These are phyloP conservation scores for Boletus pseudo-olivaceus DNA, from an alignment of 768 basidiomycete genomes.

Conservation along the genomic window DNA sequence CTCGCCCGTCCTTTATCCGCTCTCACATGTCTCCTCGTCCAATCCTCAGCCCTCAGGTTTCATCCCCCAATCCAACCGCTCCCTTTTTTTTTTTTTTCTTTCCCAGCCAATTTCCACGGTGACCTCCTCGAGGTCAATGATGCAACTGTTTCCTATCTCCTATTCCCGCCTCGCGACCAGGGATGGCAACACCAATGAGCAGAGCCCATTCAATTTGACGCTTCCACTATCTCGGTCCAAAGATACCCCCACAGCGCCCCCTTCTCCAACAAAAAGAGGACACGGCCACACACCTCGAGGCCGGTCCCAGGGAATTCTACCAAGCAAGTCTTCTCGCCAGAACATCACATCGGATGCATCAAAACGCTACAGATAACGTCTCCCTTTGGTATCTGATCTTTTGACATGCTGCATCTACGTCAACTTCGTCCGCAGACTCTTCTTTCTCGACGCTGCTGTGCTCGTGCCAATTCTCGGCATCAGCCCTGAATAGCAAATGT, in stretches of 20 bases:
- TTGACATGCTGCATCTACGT: neutral
- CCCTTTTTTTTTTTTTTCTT: no score
- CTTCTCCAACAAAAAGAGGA: neutral
- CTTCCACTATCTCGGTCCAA: constrained; percentile 2
- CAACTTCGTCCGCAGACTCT: neutral
- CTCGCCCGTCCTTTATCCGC: neutral
- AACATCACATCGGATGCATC: neutral
- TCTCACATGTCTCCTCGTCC: no score
- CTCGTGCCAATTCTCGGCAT: neutral
- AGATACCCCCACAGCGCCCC: neutral
- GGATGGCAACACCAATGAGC: constrained; percentile 9
- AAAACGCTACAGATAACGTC: neutral
- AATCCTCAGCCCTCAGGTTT: neutral
- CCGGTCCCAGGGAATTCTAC: neutral
- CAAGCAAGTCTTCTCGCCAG: neutral
- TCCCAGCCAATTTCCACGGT: neutral
- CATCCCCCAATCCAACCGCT: neutral
- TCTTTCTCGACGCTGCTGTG: neutral
- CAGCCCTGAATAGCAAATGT: neutral
- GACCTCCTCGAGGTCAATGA: constrained; percentile 1
- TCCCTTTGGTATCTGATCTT: neutral
- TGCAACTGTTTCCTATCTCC: neutral
- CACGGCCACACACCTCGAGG: constrained; percentile 6
- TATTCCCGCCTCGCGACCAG: constrained; percentile 2
- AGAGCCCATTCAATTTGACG: neutral